These are phyloP conservation scores for Cinnamomum chago DNA, from an alignment of 164 flowering plant species.

Conservation along the genomic window DNA sequence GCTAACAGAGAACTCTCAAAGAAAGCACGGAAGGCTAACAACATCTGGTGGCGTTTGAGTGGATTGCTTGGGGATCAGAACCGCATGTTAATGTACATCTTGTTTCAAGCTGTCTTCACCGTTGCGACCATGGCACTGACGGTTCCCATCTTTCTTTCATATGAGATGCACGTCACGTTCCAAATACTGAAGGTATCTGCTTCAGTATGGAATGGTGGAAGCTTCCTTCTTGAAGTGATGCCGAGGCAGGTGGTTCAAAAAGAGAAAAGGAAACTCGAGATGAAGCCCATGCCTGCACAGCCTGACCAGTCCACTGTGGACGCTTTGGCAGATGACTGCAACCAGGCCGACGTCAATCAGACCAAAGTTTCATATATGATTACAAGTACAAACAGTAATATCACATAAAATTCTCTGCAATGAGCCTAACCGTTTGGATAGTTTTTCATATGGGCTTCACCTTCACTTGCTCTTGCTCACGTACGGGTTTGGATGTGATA, in stretches of 20 bases:
- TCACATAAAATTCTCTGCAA: not conserved
- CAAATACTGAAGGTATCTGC: conserved; percentile 90
- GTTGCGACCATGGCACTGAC: conserved; percentile 92
- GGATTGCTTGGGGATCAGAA: conserved; percentile 93
- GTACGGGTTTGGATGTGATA: not conserved
- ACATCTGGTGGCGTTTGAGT: conserved; percentile 88
- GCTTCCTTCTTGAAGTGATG: conserved; percentile 92
- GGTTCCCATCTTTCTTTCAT: conserved; percentile 89
- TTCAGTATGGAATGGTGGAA: conserved; percentile 89
- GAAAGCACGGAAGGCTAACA: conserved; percentile 91
- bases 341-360: not conserved
- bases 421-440: not conserved
- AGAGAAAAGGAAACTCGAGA: conserved; percentile 76
- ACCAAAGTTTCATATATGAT: not conserved
- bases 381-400: not conserved
- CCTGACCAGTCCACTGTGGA: not conserved
- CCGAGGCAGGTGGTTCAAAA: conserved; percentile 86
- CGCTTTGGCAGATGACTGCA: not conserved
- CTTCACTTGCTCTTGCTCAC: not conserved
- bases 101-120: conserved; percentile 77
- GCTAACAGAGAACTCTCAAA: conserved; percentile 81
- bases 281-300: conserved; percentile 23
- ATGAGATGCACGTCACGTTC: conserved; percentile 58
- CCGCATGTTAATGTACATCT: conserved; percentile 75
- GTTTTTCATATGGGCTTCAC: not conserved